phyloP scores from a whole-genome alignment of 148 eudicot species.

The Silene conica region DNA sequence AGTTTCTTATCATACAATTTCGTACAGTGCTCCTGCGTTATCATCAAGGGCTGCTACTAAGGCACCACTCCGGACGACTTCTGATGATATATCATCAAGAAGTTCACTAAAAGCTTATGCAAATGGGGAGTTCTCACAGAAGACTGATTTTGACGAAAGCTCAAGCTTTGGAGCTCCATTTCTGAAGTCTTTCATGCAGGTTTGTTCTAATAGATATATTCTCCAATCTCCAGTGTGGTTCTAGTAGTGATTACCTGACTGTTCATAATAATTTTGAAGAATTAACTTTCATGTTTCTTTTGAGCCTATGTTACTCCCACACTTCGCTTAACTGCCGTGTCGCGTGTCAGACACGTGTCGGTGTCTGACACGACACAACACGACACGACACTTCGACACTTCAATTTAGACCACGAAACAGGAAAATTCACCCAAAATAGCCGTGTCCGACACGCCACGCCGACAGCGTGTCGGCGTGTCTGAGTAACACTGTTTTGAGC shows the following conservation, averaged over 20 bases:
- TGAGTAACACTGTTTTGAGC: no score
- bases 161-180: conserved; percentile 85
- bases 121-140: conserved; percentile 65
- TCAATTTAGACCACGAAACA: no score
- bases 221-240: not conserved
- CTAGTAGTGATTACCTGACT: not conserved
- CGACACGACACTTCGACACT: no score
- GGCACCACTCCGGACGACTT: conserved; percentile 44
- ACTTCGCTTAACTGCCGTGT: no score
- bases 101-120: conserved; percentile 58
- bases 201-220: conserved; percentile 8
- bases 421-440: no score
- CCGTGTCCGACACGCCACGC: no score
- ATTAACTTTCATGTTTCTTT: conserved; percentile 1
- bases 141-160: conserved; percentile 62
- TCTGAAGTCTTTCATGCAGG: conserved; percentile 97
- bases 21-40: conserved; percentile 78
- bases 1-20: conserved; percentile 2
- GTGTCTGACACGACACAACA: no score
- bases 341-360: no score
- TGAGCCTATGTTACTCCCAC: no score
- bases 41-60: conserved; percentile 66
- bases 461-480: no score
- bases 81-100: conserved; percentile 50
- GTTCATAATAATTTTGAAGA: no score